Conservation (phyloP, 768 basidiomycete genomes). For the Boletus reticulatus region DNA sequence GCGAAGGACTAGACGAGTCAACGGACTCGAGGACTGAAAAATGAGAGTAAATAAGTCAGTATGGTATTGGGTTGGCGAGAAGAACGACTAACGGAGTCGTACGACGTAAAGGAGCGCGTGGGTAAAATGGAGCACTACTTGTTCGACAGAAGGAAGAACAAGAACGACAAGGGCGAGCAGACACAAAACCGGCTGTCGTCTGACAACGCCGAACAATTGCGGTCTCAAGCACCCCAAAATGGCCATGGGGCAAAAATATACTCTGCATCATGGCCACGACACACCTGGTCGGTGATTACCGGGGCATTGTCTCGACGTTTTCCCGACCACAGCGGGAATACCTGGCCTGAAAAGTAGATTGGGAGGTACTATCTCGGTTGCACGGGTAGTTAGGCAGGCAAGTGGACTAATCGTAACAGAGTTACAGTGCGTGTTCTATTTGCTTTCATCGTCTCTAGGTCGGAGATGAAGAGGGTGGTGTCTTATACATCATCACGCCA, state of each 20-base stretch:
- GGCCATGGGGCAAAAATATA: neutral
- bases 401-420: no score
- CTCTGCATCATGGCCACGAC: no score
- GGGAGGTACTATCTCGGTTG: no score
- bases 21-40: conserved; percentile 12
- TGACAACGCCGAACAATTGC: neutral
- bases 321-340: no score
- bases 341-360: no score
- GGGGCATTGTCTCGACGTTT: neutral
- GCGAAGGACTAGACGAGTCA: conserved; percentile 15
- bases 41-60: conserved; percentile 22
- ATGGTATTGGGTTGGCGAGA: conserved; percentile 3
- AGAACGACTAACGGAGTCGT: neutral
- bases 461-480: no score
- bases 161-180: no score
- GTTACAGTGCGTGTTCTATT: no score
- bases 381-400: no score
- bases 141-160: neutral
- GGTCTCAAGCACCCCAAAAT: neutral
- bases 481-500: no score
- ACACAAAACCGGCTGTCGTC: neutral
- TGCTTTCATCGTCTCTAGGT: no score
- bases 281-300: neutral
- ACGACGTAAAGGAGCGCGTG: neutral
- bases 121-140: neutral